Conservation (phyloP, 129 eudicot genomes). For the Lactuca sativa region DNA sequence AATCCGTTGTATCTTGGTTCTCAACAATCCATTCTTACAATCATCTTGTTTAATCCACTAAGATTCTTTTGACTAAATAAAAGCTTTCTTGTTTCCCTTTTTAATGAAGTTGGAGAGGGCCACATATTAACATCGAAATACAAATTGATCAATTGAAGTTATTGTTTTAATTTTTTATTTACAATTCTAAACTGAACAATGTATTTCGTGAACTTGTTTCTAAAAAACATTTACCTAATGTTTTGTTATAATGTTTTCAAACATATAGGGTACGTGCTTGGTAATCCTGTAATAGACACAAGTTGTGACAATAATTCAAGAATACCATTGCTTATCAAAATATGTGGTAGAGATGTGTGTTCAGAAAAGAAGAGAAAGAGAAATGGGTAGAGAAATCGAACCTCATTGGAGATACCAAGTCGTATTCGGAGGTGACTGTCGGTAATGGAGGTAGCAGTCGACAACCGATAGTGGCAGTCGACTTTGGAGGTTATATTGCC, state of each 20-base stretch:
- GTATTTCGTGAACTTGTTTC: neutral
- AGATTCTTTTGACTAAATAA: neutral
- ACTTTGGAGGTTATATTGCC: too few relatives aligned
- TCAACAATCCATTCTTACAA: neutral
- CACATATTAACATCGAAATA: neutral
- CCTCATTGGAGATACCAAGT: too few relatives aligned
- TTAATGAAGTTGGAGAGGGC: neutral
- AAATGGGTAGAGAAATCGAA: too few relatives aligned
- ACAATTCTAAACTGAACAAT: neutral
- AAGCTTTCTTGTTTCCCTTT: neutral
- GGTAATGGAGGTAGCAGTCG: too few relatives aligned
- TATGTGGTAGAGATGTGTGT: too few relatives aligned
- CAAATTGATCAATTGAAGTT: neutral
- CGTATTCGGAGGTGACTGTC: too few relatives aligned
- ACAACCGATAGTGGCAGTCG: too few relatives aligned
- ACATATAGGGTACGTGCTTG: constrained; percentile 22
- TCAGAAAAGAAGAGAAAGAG: too few relatives aligned
- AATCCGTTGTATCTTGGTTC: constrained; percentile 8
- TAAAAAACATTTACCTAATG: neutral
- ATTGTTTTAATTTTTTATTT: neutral
- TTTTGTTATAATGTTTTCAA: neutral
- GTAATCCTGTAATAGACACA: constrained; percentile 11
- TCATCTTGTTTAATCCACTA: neutral
- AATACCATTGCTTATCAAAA: neutral
- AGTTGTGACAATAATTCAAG: neutral